phyloP scores from a whole-genome alignment of 306 rosid species.

The Corylus americana region DNA sequence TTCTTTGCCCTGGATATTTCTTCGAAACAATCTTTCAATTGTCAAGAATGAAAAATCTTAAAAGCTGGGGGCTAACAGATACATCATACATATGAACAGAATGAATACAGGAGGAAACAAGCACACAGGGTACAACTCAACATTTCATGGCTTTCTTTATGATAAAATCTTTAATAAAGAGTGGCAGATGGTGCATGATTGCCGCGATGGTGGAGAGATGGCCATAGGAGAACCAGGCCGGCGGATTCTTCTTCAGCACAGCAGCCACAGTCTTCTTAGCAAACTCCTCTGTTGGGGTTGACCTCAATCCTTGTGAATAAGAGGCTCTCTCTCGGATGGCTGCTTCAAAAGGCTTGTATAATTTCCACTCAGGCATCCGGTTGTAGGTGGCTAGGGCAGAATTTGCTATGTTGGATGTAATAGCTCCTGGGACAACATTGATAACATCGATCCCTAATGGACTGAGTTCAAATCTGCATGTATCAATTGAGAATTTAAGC shows the following conservation, averaged over 20 bases:
- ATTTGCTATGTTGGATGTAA: slow-evolving; percentile 71
- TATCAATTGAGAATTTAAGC: background rate
- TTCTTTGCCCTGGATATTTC: background rate
- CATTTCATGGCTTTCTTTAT: slow-evolving; percentile 43
- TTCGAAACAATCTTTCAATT: background rate
- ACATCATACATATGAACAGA: background rate
- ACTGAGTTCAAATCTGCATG: slow-evolving; percentile 59
- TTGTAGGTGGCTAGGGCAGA: slow-evolving; percentile 51
- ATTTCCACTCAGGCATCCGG: slow-evolving; percentile 69
- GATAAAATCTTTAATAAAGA: slow-evolving; percentile 56
- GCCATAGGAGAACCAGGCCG: slow-evolving; percentile 83
- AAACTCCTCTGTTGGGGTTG: slow-evolving; percentile 80
- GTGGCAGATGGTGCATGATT: slow-evolving; percentile 70
- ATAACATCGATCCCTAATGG: slow-evolving; percentile 85
- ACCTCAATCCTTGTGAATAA: slow-evolving; percentile 48
- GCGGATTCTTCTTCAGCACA: slow-evolving; percentile 64
- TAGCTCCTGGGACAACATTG: slow-evolving; percentile 77
- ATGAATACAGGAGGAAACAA: background rate
- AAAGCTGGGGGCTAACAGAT: background rate
- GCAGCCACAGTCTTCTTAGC: slow-evolving; percentile 64
- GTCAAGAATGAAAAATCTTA: background rate
- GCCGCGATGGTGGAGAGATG: slow-evolving; percentile 51
- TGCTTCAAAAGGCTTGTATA: slow-evolving; percentile 69
- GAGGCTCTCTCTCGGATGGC: slow-evolving; percentile 59
- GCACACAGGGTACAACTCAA: background rate